Evolutionary conservation across 352 stramenopile genomes (phyloP), one percentile per base, ranked within the genome.

Genomic region (Globisporangium rhizosaccharum): DNA sequence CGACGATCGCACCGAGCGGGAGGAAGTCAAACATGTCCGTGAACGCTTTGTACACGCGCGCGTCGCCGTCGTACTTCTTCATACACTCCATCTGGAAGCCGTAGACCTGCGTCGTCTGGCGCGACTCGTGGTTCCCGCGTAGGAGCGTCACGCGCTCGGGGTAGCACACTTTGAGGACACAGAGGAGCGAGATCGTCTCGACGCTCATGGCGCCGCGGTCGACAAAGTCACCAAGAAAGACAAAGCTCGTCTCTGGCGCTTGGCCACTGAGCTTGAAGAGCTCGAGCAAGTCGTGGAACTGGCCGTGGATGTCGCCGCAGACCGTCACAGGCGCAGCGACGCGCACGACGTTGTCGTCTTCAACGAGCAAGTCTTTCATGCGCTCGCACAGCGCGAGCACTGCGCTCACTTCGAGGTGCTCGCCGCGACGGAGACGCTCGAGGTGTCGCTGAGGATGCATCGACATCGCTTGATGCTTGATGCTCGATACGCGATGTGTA

Each of bases 171-270:
- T 88, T 90, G 14, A 87, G 75, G 63, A 96, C 93, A 23, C 97
- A 83, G 46, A 99, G 75, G 48, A 98, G 65, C 57, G 75, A 90
- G 45, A 98, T 79, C 17, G 88, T 97, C 72, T 98, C 94, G n/a
- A 98, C 90, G 39, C 82, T 96, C 76, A 98, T 97, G 59, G 94
- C 89, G 12, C 96, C 96, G 46, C 96, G 81, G 81, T 99, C 96
- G 26, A 99, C 95, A 70, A 98, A 99, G 76, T 99, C 96, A 6
- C 96, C 96, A n/a, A 99, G 71, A 71, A 99, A 99, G 30, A 99
- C 74, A 67, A 92, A 97, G 55, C 73, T 90, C 20, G 79, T 94
- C 30, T 81, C 68, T 1, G 93, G 88, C 36, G 93, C 90, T 55
- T 86, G 83, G 18, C 95, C 96, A 48, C 87, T 79, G 11, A 97